These are phyloP conservation scores for Chlamydomonas reinhardtii DNA, from an alignment of 163 green algal genomes.

Conservation along the genomic window DNA sequence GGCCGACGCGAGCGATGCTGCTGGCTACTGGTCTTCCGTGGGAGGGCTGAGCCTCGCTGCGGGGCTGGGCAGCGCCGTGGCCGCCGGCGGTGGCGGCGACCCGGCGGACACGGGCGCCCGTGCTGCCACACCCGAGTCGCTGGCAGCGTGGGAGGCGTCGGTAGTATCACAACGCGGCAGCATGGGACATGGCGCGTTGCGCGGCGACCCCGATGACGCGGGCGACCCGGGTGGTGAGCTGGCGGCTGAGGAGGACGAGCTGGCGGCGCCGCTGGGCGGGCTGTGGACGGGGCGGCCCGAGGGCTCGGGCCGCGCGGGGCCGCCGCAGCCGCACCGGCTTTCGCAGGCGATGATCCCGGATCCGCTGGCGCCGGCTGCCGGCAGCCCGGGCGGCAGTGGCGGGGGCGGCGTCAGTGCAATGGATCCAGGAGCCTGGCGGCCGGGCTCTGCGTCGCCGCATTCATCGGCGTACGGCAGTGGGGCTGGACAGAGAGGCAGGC, in stretches of 20 bases:
- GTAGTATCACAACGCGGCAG: neutral
- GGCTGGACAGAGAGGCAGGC: neutral
- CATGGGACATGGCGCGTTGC: neutral
- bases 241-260: neutral
- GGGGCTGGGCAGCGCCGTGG: neutral
- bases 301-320: neutral
- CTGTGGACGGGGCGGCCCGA: neutral
- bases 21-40: neutral
- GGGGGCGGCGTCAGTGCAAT: too few species aligned
- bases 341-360: neutral
- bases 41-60: neutral
- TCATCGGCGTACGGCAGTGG: too few species aligned
- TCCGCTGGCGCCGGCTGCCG: neutral
- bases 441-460: too few species aligned
- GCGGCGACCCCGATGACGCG: neutral
- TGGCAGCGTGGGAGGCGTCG: conserved; percentile 16
- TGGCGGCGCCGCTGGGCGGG: neutral
- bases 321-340: neutral
- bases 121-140: neutral
- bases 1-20: too few species aligned
- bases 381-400: too few species aligned
- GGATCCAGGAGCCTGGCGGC: too few species aligned
- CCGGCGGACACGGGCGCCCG: too few species aligned
- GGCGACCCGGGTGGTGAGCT: neutral
- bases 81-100: too few species aligned